Evolutionary conservation across 1,139 yeast genomes (phyloP), one percentile per base, ranked within the genome.

Genomic region (Hansenula anomala): DNA sequence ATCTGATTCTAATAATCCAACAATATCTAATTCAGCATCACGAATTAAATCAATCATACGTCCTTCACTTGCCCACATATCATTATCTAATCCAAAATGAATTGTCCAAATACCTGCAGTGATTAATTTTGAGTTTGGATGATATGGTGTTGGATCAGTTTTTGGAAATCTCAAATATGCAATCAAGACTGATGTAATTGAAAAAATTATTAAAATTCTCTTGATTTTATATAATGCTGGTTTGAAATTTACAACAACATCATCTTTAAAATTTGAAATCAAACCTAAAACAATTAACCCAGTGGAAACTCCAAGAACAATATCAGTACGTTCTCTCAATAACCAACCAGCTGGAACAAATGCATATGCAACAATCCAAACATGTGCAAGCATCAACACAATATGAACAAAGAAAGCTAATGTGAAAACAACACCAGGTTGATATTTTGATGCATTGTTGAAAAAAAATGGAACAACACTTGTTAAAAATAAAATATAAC

Each of bases 81-180:
- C 96, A 59, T 92, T 92, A 60, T 92, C 98, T 40, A 92, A 72
- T 17, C 97, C 98, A 58, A 92, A 92, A 64, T 92, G 98, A 47
- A 92, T 82, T 28, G 98, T 92, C 98, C 98, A 92, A 47, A 92
- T 90, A 56, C 97, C 98, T 1, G 97, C 90, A 3, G 96, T 89
- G 55, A 92, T 77, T 4, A 88, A 62, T 52, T 79, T 74, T 11
- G 89, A 76, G 12, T 81, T 81, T 19, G 84, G 80, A 55, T 90
- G 92, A 56, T 78, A 81, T 19, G 97, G 97, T 42, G 63, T 62
- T 33, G 86, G 86, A 14, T 72, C 71, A 11, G 60, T 61, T 11
- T 70, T 63, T 45, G 84, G 85, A 56, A 73, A 73, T 51, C 96
- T 72, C 44, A 72, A 63, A 54, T 76, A 73, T 14, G 85, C 71